Conservation (phyloP, 2,329 filamentous ascomycete species). For the Fusarium hainanense region DNA sequence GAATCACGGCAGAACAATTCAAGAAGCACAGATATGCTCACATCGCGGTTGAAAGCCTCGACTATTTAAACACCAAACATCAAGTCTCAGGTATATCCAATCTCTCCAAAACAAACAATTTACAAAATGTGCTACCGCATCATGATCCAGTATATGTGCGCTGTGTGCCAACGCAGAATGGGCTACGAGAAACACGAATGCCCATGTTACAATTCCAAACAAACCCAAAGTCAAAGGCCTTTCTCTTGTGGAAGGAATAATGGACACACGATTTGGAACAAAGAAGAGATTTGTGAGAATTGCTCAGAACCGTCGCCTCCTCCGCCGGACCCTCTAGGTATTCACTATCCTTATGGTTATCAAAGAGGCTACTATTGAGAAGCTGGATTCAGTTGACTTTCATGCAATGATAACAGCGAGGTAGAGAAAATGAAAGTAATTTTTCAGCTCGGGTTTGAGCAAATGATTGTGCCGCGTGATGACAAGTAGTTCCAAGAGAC, state of each 20-base stretch:
- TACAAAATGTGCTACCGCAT: constrained; percentile 7
- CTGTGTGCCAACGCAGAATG: neutral
- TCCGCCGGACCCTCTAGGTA: neutral
- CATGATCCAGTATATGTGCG: constrained; percentile 13
- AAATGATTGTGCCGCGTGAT: too few species aligned
- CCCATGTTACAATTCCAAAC: neutral
- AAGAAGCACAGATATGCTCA: too few species aligned
- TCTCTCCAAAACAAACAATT: neutral
- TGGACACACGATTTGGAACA: neutral
- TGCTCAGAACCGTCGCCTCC: neutral
- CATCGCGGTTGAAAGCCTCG: too few species aligned
- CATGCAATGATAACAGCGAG: too few species aligned
- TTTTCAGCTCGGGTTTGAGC: too few species aligned
- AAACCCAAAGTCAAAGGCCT: accelerated
- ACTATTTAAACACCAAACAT: too few species aligned
- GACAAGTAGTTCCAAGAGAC: too few species aligned
- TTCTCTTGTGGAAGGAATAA: neutral
- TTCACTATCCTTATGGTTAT: neutral
- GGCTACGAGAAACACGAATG: neutral
- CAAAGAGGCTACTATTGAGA: neutral
- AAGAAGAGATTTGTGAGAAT: neutral
- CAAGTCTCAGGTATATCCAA: accelerated
- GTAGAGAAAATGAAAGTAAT: too few species aligned
- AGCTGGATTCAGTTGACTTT: too few species aligned
- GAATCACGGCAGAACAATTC: neutral